Conservation (phyloP, 352 stramenopile species). For the Globisporangium acanthophoron region DNA sequence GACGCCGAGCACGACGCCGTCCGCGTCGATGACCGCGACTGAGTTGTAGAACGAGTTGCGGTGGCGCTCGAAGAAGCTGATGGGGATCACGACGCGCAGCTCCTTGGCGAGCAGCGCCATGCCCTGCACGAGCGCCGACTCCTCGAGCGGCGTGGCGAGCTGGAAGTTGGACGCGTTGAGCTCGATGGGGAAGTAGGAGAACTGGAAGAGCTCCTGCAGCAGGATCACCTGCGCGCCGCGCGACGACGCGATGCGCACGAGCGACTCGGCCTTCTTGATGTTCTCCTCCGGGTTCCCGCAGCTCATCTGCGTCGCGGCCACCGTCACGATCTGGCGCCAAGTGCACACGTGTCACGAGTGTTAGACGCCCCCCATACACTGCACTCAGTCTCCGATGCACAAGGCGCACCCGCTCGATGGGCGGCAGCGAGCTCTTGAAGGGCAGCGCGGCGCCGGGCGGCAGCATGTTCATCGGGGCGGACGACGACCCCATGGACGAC, state of each 20-base stretch:
- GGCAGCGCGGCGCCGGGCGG: slow-evolving; percentile 15
- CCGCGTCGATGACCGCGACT: slow-evolving; percentile 88
- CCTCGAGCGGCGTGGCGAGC: slow-evolving; percentile 77
- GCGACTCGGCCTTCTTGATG: slow-evolving; percentile 87
- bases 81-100: slow-evolving; percentile 86
- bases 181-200: slow-evolving; percentile 91
- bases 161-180: slow-evolving; percentile 86
- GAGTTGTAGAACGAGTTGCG: slow-evolving; percentile 93
- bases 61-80: slow-evolving; percentile 90
- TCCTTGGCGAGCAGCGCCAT: slow-evolving; percentile 89
- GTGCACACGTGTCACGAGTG: not conserved
- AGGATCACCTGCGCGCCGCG: slow-evolving; percentile 87
- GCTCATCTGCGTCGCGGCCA: slow-evolving; percentile 86
- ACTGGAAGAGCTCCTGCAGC: slow-evolving; percentile 90
- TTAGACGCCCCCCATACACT: not conserved
- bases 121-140: slow-evolving; percentile 78
- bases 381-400: not conserved
- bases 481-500: slow-evolving; percentile 22
- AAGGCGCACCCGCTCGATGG: slow-evolving; percentile 47
- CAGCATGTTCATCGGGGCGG: slow-evolving; percentile 16
- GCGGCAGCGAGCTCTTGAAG: slow-evolving; percentile 39
- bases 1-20: slow-evolving; percentile 77
- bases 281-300: slow-evolving; percentile 85
- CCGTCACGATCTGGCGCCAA: slow-evolving; percentile 58
- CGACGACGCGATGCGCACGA: slow-evolving; percentile 85